Evolutionary conservation across 768 basidiomycete species (phyloP).

Genomic region (Amanita molliuscula): DNA sequence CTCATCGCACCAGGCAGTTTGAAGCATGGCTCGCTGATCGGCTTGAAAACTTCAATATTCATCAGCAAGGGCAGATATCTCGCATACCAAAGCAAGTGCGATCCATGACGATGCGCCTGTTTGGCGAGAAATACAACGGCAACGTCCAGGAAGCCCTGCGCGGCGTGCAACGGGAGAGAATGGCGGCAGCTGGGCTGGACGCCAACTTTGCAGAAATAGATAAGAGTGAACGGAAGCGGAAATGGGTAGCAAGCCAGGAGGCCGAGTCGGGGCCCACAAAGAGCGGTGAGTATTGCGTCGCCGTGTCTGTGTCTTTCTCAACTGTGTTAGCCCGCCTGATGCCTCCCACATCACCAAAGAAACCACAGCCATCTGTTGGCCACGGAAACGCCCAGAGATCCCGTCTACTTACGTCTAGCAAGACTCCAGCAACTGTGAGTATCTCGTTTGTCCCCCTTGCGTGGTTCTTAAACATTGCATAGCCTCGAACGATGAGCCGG

Average conservation of each 20-base stretch:
- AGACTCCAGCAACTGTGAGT: constrained; percentile 33
- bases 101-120: constrained; percentile 63
- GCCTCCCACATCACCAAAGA: constrained; percentile 48
- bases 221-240: constrained; percentile 60
- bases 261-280: constrained; percentile 38
- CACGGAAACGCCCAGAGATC: constrained; percentile 43
- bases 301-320: not conserved
- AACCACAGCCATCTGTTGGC: constrained; percentile 35
- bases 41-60: constrained; percentile 64
- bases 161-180: constrained; percentile 55
- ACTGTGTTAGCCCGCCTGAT: constrained; percentile 19
- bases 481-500: constrained; percentile 26
- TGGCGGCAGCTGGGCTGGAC: constrained; percentile 39
- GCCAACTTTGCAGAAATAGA: constrained; percentile 49
- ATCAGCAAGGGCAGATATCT: constrained; percentile 65
- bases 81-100: constrained; percentile 71
- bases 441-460: not conserved
- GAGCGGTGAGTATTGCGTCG: constrained; percentile 36
- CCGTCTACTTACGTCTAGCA: constrained; percentile 28
- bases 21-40: constrained; percentile 66
- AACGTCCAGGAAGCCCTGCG: constrained; percentile 63
- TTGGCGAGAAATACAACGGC: constrained; percentile 69
- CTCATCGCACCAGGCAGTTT: constrained; percentile 65
- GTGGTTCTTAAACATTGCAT: not conserved
- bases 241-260: constrained; percentile 64